A percentile compares a stretch with the other conserved stretches of the same genome.
Evolutionary conservation across 306 rosid genomes (phyloP).

Genomic region (Boehmeria nivea): DNA sequence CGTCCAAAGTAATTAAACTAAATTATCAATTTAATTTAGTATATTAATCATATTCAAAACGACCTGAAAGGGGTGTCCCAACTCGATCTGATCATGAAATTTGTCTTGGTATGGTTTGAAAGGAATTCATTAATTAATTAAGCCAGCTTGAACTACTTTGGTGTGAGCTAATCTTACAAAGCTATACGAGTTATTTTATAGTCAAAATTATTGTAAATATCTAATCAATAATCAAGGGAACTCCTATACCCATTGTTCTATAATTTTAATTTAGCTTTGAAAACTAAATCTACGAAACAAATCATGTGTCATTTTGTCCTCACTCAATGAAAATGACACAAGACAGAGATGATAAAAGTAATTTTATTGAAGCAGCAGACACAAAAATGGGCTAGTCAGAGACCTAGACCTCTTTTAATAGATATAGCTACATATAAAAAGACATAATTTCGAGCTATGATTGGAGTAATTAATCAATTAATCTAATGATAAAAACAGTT

Average conservation of each 20-base stretch:
- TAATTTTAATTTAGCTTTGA: neutral
- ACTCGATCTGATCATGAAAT: slow-evolving; percentile 38
- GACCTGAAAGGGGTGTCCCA: slow-evolving; percentile 19
- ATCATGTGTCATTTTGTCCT: slow-evolving; percentile 30
- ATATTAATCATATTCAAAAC: neutral
- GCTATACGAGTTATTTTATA: slow-evolving; percentile 2
- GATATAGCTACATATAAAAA: slow-evolving; percentile 9
- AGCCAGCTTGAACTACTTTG: slow-evolving; percentile 29
- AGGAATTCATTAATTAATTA: slow-evolving; percentile 17
- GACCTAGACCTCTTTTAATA: slow-evolving; percentile 25
- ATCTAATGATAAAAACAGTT: slow-evolving; percentile 4
- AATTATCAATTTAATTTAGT: slow-evolving; percentile 9
- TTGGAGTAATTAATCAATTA: slow-evolving; percentile 24
- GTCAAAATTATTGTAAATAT: slow-evolving; percentile 2
- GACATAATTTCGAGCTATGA: slow-evolving; percentile 29
- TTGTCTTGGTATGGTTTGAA: slow-evolving; percentile 33
- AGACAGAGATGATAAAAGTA: slow-evolving; percentile 3
- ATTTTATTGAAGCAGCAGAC: slow-evolving; percentile 25
- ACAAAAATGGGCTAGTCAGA: slow-evolving; percentile 14
- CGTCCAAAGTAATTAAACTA: slow-evolving; percentile 23
- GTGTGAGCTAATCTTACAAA: slow-evolving; percentile 26
- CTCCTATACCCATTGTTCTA: slow-evolving; percentile 8
- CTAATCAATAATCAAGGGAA: slow-evolving; percentile 31
- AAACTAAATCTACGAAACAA: slow-evolving; percentile 3
- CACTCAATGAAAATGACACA: slow-evolving; percentile 21